Evolutionary conservation across 345 rosid species (phyloP).

Genomic region (Nasturtium officinale): DNA sequence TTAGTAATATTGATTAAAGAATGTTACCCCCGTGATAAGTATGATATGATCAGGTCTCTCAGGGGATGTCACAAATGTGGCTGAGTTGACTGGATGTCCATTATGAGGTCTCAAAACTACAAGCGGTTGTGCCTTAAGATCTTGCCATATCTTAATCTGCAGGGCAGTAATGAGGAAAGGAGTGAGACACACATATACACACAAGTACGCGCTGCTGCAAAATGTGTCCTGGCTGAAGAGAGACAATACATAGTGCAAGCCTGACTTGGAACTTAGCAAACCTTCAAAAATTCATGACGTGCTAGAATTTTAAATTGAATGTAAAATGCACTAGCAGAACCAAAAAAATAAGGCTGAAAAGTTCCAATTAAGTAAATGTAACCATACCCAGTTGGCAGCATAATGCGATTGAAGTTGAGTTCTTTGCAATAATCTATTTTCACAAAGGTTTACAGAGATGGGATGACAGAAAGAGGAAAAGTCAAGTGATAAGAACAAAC

Average conservation of each 20-base stretch:
- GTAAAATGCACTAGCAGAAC: conserved; percentile 11
- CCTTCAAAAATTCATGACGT: neutral
- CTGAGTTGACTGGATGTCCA: conserved; percentile 81
- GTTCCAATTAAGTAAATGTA: neutral
- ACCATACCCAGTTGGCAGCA: neutral
- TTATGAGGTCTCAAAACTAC: conserved; percentile 77
- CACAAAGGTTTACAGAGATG: neutral
- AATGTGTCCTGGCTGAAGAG: conserved; percentile 6
- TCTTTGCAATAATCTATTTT: neutral
- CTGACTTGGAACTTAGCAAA: neutral
- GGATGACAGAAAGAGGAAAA: conserved; percentile 7
- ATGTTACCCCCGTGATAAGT: conserved; percentile 79
- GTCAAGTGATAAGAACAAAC: conserved; percentile 8
- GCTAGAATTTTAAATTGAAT: neutral
- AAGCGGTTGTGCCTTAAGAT: conserved; percentile 67
- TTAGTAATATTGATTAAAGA: neutral
- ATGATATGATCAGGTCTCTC: conserved; percentile 78
- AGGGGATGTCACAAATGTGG: conserved; percentile 67
- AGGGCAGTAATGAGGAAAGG: conserved; percentile 10
- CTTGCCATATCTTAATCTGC: conserved; percentile 97
- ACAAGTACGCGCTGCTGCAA: conserved; percentile 5
- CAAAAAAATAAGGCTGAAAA: conserved; percentile 8
- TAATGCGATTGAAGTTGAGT: neutral
- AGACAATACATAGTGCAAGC: neutral
- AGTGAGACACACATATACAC: conserved; percentile 15